Conservation (phyloP, 257 asterid genomes). For the Avicennia marina region DNA sequence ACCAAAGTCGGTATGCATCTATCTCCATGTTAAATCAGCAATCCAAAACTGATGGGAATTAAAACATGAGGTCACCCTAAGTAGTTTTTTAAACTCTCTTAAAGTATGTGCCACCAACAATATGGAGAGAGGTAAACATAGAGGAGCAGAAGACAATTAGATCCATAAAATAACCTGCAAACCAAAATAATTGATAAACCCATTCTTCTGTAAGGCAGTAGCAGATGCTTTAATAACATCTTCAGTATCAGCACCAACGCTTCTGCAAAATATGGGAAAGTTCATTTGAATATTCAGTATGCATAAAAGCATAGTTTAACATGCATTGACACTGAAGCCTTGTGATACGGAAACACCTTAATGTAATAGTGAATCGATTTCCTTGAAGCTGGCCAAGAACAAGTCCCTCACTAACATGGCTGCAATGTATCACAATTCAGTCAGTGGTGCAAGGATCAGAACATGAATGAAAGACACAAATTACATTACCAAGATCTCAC, state of each 20-base stretch:
- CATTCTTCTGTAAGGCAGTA: conserved; percentile 63
- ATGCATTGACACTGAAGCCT: conserved; percentile 1
- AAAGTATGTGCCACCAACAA: conserved; percentile 5
- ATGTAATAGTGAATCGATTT: conserved; percentile 79
- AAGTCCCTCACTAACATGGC: conserved; percentile 89
- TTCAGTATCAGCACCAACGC: conserved; percentile 64
- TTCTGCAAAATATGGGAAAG: conserved; percentile 47
- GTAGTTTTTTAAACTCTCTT: background rate
- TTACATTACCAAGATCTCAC: conserved; percentile 39
- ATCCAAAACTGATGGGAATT: background rate
- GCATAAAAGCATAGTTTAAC: background rate
- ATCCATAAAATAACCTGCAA: conserved; percentile 56
- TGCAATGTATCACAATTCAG: conserved; percentile 27
- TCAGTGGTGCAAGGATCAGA: conserved; percentile 14
- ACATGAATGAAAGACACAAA: conserved; percentile 15
- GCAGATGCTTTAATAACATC: conserved; percentile 71
- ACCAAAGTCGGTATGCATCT: too few relatives aligned
- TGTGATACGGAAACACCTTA: conserved; percentile 42
- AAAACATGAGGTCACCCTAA: background rate
- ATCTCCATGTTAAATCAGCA: too few relatives aligned
- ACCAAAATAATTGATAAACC: conserved; percentile 91
- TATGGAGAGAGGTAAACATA: background rate
- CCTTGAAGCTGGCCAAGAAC: conserved; percentile 93
- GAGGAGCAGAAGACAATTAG: conserved; percentile 14
- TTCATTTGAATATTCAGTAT: conserved; percentile 14